Evolutionary conservation across 2,329 filamentous ascomycete species (phyloP).

Genomic region (Cladosporium sp.): DNA sequence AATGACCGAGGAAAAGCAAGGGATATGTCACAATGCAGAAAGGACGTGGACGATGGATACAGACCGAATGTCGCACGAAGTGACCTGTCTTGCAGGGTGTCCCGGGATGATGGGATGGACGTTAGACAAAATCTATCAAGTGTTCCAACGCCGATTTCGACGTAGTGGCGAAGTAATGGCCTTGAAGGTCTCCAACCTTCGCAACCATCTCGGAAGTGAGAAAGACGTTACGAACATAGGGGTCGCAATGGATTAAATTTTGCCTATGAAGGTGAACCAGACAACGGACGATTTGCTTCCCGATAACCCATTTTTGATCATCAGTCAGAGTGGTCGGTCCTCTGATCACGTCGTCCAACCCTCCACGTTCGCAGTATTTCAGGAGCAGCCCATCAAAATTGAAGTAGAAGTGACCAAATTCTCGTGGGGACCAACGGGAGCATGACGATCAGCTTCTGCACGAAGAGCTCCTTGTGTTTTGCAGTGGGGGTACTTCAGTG

Average conservation of each 20-base stretch:
- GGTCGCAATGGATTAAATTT: conserved; percentile 9
- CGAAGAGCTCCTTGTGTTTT: conserved; percentile 1
- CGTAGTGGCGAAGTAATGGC: no score
- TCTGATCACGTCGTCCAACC: not conserved
- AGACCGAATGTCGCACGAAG: not conserved
- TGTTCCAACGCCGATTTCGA: no score
- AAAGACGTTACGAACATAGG: conserved; percentile 5
- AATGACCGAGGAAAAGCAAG: not conserved
- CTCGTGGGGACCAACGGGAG: not conserved
- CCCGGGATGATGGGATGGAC: not conserved
- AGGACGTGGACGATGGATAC: not conserved
- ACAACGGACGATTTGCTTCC: conserved; percentile 2
- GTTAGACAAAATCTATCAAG: not conserved
- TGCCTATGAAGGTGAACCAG: conserved; percentile 1
- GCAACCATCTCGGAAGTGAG: not conserved
- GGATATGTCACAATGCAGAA: not conserved
- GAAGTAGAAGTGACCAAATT: not conserved
- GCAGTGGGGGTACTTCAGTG: conserved; percentile 10
- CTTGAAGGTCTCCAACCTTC: conserved; percentile 6
- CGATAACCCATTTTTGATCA: not conserved
- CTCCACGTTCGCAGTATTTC: conserved; percentile 3
- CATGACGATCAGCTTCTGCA: conserved; percentile 3
- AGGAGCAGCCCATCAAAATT: not conserved
- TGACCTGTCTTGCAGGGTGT: not conserved
- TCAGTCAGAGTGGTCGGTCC: not conserved